Conservation (phyloP, 495 filamentous ascomycete species). For the Clohesyomyces aquaticus region DNA sequence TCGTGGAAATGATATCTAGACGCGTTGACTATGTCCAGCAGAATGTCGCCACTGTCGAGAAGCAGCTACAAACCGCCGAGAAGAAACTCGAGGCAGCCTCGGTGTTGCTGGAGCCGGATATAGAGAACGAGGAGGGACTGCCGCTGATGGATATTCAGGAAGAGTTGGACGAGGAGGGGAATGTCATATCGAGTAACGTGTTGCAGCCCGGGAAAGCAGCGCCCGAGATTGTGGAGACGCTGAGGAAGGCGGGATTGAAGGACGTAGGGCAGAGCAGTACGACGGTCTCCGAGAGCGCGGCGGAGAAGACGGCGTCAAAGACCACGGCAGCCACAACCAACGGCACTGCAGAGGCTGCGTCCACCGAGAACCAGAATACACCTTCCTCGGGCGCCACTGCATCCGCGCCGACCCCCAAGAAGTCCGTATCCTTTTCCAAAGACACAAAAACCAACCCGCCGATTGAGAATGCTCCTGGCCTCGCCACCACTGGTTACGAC, state of each 20-base stretch:
- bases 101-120: constrained; percentile 44
- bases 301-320: not conserved
- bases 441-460: constrained; percentile 56
- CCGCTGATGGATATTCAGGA: constrained; percentile 87
- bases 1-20: constrained; percentile 71
- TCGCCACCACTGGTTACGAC: constrained; percentile 22
- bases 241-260: constrained; percentile 71
- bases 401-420: constrained; percentile 24
- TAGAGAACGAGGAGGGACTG: constrained; percentile 64
- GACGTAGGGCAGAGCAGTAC: constrained; percentile 46
- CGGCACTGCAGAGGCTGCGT: not conserved
- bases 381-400: not conserved
- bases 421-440: constrained; percentile 55
- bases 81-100: constrained; percentile 62
- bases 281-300: not conserved
- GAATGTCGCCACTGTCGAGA: constrained; percentile 72
- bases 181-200: constrained; percentile 69
- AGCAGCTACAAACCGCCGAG: constrained; percentile 69
- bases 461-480: not conserved
- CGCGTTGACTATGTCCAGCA: constrained; percentile 86
- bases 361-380: too few relatives aligned
- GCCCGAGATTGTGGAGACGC: constrained; percentile 64
- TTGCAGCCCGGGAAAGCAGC: constrained; percentile 61
- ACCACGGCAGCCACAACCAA: constrained; percentile 2
- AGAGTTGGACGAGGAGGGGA: constrained; percentile 89